Conservation (phyloP, 2,329 filamentous ascomycete species). For the Lecanosticta acicola region DNA sequence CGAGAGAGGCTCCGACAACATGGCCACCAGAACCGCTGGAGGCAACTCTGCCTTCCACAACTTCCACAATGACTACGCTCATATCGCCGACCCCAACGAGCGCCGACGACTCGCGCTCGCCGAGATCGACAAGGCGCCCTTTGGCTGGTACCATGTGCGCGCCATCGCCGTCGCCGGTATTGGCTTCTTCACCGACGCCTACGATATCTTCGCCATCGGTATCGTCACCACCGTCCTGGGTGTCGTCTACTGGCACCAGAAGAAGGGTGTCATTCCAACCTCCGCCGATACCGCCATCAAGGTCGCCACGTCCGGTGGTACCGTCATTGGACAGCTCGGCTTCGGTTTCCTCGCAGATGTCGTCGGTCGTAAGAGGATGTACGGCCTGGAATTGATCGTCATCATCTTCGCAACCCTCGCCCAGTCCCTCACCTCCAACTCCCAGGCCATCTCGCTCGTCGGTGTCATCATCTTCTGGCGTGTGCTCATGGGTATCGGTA, state of each 20-base stretch:
- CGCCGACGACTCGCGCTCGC: constrained; percentile 71
- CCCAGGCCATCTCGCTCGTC: constrained; percentile 56
- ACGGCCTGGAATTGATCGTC: constrained; percentile 72
- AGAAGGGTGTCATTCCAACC: constrained; percentile 10
- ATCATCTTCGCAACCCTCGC: constrained; percentile 75
- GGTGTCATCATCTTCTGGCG: constrained; percentile 75
- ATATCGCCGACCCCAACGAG: constrained; percentile 66
- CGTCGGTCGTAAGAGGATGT: constrained; percentile 76
- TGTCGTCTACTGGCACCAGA: constrained; percentile 62
- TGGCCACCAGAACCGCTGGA: constrained; percentile 47
- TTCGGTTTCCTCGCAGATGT: constrained; percentile 76
- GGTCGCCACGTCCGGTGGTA: constrained; percentile 75
- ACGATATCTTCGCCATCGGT: constrained; percentile 70
- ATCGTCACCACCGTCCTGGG: constrained; percentile 70
- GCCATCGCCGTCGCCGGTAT: constrained; percentile 73
- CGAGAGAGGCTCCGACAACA: constrained; percentile 7
- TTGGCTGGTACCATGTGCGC: constrained; percentile 78
- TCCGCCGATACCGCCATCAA: constrained; percentile 76
- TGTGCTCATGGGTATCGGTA: constrained; percentile 71
- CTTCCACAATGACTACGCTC: constrained; percentile 68
- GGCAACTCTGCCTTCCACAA: constrained; percentile 70
- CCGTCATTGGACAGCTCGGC: constrained; percentile 72
- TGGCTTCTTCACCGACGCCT: constrained; percentile 84
- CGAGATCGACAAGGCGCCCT: constrained; percentile 74
- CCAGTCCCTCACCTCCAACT: constrained; percentile 61